Evolutionary conservation across 2,329 filamentous ascomycete species (phyloP).

Genomic region (Sordariomycetes sp.): DNA sequence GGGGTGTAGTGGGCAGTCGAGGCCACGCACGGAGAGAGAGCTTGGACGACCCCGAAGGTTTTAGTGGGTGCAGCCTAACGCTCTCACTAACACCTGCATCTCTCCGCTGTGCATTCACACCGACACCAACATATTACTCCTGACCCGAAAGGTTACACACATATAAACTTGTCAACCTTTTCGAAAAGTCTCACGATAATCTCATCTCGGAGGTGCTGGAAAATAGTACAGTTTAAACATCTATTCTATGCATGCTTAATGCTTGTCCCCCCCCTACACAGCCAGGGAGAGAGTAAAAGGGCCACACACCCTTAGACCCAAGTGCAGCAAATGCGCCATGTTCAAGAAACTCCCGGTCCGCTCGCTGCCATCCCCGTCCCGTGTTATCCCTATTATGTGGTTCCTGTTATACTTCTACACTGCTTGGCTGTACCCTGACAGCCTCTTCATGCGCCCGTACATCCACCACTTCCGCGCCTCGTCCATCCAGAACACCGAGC

Average conservation of each 20-base stretch:
- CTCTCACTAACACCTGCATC: no score
- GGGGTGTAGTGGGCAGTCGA: neutral
- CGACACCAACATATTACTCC: no score
- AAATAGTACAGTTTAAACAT: neutral
- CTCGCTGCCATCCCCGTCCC: neutral
- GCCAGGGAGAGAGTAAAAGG: neutral
- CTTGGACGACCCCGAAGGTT: neutral
- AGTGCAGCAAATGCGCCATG: neutral
- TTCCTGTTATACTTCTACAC: neutral
- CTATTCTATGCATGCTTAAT: neutral
- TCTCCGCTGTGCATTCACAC: no score
- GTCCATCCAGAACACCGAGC: slow-evolving; percentile 90
- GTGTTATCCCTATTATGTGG: neutral
- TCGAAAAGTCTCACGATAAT: neutral
- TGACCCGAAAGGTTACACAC: neutral
- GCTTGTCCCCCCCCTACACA: neutral
- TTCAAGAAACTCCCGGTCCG: neutral
- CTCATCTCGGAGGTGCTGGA: neutral
- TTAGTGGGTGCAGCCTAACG: neutral
- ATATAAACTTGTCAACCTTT: neutral
- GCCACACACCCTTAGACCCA: neutral
- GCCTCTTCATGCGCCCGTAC: slow-evolving; percentile 42
- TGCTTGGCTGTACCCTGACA: slow-evolving; percentile 45
- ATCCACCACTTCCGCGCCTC: slow-evolving; percentile 75
- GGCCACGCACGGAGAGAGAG: no score